Percentiles rank a stretch among this genome's conserved stretches.
Evolutionary conservation across 2,329 filamentous ascomycete genomes (phyloP).

Genomic region (Ophiocordyceps sinensis): DNA sequence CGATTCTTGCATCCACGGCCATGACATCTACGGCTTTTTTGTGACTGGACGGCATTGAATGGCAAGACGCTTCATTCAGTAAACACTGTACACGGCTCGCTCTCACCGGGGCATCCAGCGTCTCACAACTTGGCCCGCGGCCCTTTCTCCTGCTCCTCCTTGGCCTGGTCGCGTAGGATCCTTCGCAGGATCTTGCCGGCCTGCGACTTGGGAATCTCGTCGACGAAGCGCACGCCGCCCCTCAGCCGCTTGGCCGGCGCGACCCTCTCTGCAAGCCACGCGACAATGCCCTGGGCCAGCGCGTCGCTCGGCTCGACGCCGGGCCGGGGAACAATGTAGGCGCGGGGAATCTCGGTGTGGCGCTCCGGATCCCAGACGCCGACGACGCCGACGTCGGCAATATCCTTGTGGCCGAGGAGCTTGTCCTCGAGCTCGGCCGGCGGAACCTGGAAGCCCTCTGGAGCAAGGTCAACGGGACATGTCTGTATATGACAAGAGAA

Average conservation of each 20-base stretch:
- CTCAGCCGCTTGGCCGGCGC: conserved; percentile 53
- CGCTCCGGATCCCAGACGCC: conserved; percentile 42
- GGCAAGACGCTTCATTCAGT: background rate
- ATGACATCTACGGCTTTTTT: background rate
- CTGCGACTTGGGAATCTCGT: conserved; percentile 56
- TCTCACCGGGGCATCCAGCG: background rate
- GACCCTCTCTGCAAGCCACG: conserved; percentile 39
- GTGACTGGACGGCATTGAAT: background rate
- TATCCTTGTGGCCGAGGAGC: conserved; percentile 26
- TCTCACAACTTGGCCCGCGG: conserved; percentile 20
- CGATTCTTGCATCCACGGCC: background rate
- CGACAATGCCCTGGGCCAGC: conserved; percentile 17
- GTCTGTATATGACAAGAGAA: background rate
- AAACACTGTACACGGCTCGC: background rate
- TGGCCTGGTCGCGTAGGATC: conserved; percentile 31
- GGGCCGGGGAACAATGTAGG: conserved; percentile 20
- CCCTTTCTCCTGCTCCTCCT: conserved; percentile 17
- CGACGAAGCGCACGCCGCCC: conserved; percentile 54
- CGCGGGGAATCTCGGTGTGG: conserved; percentile 53
- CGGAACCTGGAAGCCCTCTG: conserved; percentile 53
- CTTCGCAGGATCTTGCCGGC: conserved; percentile 34
- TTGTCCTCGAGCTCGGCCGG: conserved; percentile 50
- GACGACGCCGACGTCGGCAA: conserved; percentile 49
- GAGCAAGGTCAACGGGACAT: background rate
- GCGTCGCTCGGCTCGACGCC: conserved; percentile 21